Base-by-base conservation (phyloP, 768 basidiomycete species). In the Porpolomopsis calyptriformis region DNA sequence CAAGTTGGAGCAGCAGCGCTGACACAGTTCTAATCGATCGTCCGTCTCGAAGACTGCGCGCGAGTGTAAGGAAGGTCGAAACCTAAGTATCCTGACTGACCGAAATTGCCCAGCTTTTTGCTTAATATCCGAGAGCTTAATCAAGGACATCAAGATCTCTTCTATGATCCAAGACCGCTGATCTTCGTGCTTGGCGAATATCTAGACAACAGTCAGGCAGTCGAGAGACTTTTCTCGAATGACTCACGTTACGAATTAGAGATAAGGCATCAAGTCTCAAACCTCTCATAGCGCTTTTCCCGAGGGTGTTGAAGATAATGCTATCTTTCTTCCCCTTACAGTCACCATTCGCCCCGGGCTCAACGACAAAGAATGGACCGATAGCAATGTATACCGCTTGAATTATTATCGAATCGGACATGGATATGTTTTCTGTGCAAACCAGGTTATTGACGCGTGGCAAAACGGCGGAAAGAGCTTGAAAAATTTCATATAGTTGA, bases 101-200 rank as follows among this genome's bases (percentile, higher is more conserved):
- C 81, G 73, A 63, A 92, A 94, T 54, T 88, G 87, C 0, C 90
- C 86, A 40, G 85, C 87, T 53, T 84, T 85, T 63, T 89, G 88
- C 60, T 90, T 96, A 16, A 81, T 78, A 55, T 91, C 87, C 2
- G 89, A 86, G 19, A 93, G 70, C 62, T 90, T 93, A 54, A 86
- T 92, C 45, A 98, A 66, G 0, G 90, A 93, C 7, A 80, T 77
- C 22, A 99, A 58, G 26, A 98, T 93, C 62, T 98, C 96, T 59
- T 98, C 93, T n/a, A 98, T 84, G 51, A 98, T 94, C 92, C 92
- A 96, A 1, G 83, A 80, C 7, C 96, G 70, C 61, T 99, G 96
- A 35, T 83, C 84, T 52, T 87, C 80, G 57, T 97, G 82, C 51
- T 83, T 85, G 10, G 88, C 87, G 55, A 96, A 98, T 25, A 93